phyloP scores from a whole-genome alignment of 2,329 filamentous ascomycete species.

The Pseudogymnoascus sp. region DNA sequence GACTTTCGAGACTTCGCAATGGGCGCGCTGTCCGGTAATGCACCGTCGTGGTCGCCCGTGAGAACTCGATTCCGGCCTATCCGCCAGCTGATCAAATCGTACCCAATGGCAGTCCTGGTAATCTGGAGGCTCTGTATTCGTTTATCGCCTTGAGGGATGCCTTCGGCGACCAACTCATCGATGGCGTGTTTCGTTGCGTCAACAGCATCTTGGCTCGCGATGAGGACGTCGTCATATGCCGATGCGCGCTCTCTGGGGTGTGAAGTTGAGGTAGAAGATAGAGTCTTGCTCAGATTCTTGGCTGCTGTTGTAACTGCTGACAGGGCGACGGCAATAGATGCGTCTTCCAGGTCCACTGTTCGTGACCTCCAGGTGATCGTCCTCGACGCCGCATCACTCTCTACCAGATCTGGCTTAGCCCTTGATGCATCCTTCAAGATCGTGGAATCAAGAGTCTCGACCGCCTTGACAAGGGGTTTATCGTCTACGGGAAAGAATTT shows the following conservation, averaged over 20 bases:
- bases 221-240: constrained; percentile 85
- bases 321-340: constrained; percentile 79
- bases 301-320: constrained; percentile 57
- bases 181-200: constrained; percentile 91
- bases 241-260: constrained; percentile 64
- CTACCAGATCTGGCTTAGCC: constrained; percentile 43
- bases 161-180: constrained; percentile 79
- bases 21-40: constrained; percentile 45
- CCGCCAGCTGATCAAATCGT: constrained; percentile 88
- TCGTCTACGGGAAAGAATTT: constrained; percentile 68
- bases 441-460: constrained; percentile 64
- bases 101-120: constrained; percentile 87
- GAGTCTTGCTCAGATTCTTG: constrained; percentile 40
- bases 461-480: constrained; percentile 51
- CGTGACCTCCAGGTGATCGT: constrained; percentile 80
- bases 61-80: constrained; percentile 88
- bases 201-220: constrained; percentile 84
- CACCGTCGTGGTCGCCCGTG: constrained; percentile 74
- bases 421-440: constrained; percentile 54
- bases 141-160: constrained; percentile 72
- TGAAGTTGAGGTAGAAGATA: constrained; percentile 38
- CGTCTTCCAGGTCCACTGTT: constrained; percentile 84
- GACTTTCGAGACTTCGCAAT: constrained; percentile 39
- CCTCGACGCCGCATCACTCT: constrained; percentile 54
- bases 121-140: constrained; percentile 91